Evolutionary conservation across 176 grass and related monocot genomes (phyloP).

Genomic region (Chrysopogon serrulatus): DNA sequence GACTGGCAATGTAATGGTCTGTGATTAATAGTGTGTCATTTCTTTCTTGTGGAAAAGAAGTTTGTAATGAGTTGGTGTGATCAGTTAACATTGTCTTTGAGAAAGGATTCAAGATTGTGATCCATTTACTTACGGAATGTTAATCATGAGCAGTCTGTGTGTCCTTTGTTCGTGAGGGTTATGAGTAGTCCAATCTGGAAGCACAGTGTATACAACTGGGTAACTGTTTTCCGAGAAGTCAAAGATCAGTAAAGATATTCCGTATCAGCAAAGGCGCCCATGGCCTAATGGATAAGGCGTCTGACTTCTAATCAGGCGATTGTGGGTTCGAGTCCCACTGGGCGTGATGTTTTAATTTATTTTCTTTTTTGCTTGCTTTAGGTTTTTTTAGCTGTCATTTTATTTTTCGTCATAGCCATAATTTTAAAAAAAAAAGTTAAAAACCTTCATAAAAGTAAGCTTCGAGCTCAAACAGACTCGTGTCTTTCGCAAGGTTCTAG

Average conservation of each 20-base stretch:
- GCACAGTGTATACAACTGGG: background rate
- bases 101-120: background rate
- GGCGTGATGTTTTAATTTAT: no score
- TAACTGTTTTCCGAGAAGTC: no score
- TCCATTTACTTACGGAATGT: no score
- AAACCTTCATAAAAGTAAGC: no score
- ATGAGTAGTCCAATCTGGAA: background rate
- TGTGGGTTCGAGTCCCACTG: slow-evolving; percentile 99
- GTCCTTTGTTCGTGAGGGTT: background rate
- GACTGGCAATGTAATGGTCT: background rate
- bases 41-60: background rate
- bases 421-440: no score
- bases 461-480: no score
- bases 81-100: background rate
- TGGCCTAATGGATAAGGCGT: slow-evolving; percentile 99
- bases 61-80: background rate
- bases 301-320: slow-evolving; percentile 89
- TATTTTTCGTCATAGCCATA: no score
- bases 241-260: accelerated
- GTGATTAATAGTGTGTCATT: background rate
- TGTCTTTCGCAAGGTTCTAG: no score
- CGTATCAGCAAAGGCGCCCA: background rate
- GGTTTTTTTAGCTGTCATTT: no score
- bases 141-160: background rate
- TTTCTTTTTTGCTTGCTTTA: no score